phyloP scores from a whole-genome alignment of 257 asterid genomes.

The Nicotiana tomentosiformis region DNA sequence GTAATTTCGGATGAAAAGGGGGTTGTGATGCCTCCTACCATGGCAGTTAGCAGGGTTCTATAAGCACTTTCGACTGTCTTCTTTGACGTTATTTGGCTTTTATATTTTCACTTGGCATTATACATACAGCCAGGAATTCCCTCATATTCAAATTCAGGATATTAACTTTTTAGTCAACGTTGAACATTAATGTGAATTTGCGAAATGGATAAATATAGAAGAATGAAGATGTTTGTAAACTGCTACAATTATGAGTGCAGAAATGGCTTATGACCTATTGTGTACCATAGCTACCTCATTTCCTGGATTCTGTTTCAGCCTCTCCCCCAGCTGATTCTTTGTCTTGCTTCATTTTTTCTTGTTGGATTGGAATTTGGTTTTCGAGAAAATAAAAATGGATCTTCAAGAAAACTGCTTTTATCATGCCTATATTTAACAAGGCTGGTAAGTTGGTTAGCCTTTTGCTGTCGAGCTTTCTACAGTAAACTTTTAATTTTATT shows the following conservation, averaged over 20 bases:
- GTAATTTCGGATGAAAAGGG: background rate
- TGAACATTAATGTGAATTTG: no score
- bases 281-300: background rate
- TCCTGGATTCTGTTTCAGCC: background rate
- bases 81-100: background rate
- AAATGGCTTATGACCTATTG: background rate
- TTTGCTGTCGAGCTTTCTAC: no score
- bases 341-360: background rate
- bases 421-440: no score
- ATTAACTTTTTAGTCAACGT: no score
- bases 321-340: background rate
- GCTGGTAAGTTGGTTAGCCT: no score
- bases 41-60: background rate
- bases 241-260: no score
- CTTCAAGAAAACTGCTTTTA: background rate
- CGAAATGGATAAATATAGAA: no score
- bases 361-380: background rate
- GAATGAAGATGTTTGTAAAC: no score
- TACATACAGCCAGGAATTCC: background rate
- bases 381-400: background rate
- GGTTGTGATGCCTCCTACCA: no score
- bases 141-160: background rate
- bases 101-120: background rate
- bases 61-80: background rate
- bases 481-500: background rate